Percentiles rank a stretch among this genome's conserved stretches.
Evolutionary conservation across 495 filamentous ascomycete genomes (phyloP).

Genomic region (Entonaema liquescens): DNA sequence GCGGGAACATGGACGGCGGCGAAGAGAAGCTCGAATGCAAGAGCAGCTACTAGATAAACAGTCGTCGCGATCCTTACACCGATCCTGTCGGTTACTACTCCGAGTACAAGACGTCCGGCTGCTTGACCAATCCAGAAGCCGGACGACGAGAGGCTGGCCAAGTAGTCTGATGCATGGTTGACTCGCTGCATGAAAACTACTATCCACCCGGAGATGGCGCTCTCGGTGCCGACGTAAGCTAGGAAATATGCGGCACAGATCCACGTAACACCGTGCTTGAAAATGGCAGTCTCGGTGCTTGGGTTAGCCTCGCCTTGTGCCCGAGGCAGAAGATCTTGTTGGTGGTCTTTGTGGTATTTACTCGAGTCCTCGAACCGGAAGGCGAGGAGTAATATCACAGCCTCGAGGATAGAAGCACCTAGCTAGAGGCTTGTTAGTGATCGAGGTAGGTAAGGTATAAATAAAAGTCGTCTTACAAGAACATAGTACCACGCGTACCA

Average conservation of each 20-base stretch:
- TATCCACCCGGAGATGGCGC: conserved; percentile 77
- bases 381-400: conserved; percentile 54
- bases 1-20: conserved; percentile 71
- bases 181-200: conserved; percentile 76
- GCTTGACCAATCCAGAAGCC: conserved; percentile 79
- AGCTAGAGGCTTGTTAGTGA: conserved; percentile 51
- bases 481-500: conserved; percentile 68
- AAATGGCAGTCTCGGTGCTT: conserved; percentile 26
- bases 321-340: conserved; percentile 24
- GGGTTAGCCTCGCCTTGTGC: conserved; percentile 35
- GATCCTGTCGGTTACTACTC: conserved; percentile 62
- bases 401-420: conserved; percentile 63
- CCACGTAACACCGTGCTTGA: conserved; percentile 63
- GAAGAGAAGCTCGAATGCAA: conserved; percentile 70
- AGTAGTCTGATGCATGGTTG: conserved; percentile 67
- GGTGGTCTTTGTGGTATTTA: conserved; percentile 60
- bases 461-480: conserved; percentile 28
- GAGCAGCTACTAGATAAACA: conserved; percentile 61
- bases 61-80: conserved; percentile 65
- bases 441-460: not conserved
- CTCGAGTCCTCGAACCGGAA: conserved; percentile 70
- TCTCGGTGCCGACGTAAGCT: conserved; percentile 74
- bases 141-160: conserved; percentile 73
- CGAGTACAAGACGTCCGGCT: conserved; percentile 68
- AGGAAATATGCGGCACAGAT: conserved; percentile 72